These are phyloP conservation scores for Dovyalis caffra DNA, from an alignment of 345 rosid genomes.

Conservation along the genomic window DNA sequence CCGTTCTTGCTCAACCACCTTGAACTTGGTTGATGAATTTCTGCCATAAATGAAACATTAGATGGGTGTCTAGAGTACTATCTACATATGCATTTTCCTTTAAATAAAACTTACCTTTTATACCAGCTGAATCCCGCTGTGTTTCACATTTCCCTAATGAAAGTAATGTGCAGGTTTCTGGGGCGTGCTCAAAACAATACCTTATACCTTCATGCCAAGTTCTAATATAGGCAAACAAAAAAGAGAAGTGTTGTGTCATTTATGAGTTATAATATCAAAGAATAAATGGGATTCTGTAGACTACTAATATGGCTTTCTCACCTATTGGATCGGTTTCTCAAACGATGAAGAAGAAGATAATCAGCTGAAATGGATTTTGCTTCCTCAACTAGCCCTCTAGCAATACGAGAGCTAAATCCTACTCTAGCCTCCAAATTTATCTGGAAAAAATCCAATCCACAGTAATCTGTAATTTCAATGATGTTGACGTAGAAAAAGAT, in stretches of 20 bases:
- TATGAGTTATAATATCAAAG: neutral
- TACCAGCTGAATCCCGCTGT: conserved; percentile 26
- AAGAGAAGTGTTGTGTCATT: neutral
- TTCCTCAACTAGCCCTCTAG: conserved; percentile 67
- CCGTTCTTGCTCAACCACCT: conserved; percentile 24
- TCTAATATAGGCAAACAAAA: conserved; percentile 29
- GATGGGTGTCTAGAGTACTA: neutral
- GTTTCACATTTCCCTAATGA: conserved; percentile 47
- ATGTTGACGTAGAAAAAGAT: neutral
- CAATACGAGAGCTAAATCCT: conserved; percentile 56
- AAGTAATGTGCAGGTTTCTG: conserved; percentile 58
- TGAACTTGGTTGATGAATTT: conserved; percentile 29
- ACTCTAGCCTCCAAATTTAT: conserved; percentile 87
- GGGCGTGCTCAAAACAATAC: conserved; percentile 60
- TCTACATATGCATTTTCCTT: neutral
- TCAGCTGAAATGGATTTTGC: conserved; percentile 70
- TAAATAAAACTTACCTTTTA: conserved; percentile 40
- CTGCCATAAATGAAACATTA: conserved; percentile 17
- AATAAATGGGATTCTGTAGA: neutral
- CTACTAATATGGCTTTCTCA: conserved; percentile 15
- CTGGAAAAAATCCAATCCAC: conserved; percentile 25
- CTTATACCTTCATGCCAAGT: conserved; percentile 41
- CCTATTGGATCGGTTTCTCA: conserved; percentile 44
- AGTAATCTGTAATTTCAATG: neutral
- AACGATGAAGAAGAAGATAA: conserved; percentile 62